A percentile compares a stretch with the other conserved stretches of the same genome.
Evolutionary conservation across 768 basidiomycete genomes (phyloP).

Genomic region (Trametes meyenii): DNA sequence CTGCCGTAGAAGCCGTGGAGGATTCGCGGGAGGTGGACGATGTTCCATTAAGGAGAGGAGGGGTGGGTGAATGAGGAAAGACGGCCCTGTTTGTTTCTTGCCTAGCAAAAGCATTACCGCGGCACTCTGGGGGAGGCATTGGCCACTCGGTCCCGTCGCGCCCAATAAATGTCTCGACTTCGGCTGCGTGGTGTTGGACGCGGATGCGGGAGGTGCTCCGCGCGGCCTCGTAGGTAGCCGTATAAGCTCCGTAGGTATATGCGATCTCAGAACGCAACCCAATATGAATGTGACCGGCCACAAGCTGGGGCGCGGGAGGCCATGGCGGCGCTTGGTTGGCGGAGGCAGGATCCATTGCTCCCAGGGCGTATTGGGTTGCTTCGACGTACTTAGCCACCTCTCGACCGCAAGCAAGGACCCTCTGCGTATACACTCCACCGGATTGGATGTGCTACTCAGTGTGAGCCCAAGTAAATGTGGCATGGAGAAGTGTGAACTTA

Average conservation of each 20-base stretch:
- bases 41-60: neutral
- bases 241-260: neutral
- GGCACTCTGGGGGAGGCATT: neutral
- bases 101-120: neutral
- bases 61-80: neutral
- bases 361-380: neutral
- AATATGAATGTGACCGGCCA: neutral
- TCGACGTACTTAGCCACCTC: neutral
- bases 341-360: neutral
- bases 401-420: neutral
- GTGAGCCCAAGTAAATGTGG: neutral
- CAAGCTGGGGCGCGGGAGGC: slow-evolving; percentile 4
- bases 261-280: neutral
- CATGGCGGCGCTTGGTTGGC: slow-evolving; percentile 10
- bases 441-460: neutral
- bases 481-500: neutral
- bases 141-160: slow-evolving; percentile 5
- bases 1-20: neutral
- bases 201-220: no score
- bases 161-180: neutral
- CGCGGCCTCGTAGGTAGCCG: neutral
- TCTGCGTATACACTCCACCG: neutral
- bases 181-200: neutral
- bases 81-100: no score
- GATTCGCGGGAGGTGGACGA: neutral